These are phyloP conservation scores for Pulveroboletus sp. DNA, from an alignment of 1,284 basidiomycete species.

Conservation along the genomic window DNA sequence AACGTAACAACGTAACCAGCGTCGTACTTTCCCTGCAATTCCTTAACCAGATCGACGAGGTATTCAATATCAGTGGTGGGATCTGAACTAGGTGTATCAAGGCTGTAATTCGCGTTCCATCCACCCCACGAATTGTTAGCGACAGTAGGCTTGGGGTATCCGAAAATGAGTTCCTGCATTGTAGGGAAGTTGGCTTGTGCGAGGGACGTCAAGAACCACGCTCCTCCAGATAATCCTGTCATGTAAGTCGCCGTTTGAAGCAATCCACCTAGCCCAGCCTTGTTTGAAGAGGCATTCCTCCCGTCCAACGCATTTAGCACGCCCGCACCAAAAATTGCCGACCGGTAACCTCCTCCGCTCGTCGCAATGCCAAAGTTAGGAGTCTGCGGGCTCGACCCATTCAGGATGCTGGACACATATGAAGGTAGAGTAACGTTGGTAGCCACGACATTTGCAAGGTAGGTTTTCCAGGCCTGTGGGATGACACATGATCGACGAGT, in stretches of 20 bases:
- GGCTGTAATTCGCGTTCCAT: conserved; percentile 38
- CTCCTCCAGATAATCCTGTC: conserved; percentile 46
- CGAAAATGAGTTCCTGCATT: conserved; percentile 41
- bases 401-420: conserved; percentile 41
- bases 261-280: conserved; percentile 49
- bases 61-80: conserved; percentile 21
- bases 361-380: conserved; percentile 46
- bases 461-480: conserved; percentile 36
- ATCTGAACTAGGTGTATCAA: conserved; percentile 26
- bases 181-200: conserved; percentile 44
- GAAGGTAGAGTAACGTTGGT: conserved; percentile 31
- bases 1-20: conserved; percentile 38
- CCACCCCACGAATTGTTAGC: conserved; percentile 33
- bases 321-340: conserved; percentile 52
- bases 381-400: conserved; percentile 19
- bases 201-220: conserved; percentile 43
- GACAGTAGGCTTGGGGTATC: conserved; percentile 23
- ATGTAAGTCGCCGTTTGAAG: conserved; percentile 50
- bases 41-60: conserved; percentile 27
- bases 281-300: conserved; percentile 44
- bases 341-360: conserved; percentile 51
- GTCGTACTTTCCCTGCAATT: conserved; percentile 36
- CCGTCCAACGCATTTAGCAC: conserved; percentile 51
- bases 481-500: conserved; percentile 34
- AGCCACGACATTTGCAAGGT: conserved; percentile 39